phyloP scores from a whole-genome alignment of 345 rosid species.

The Melaleuca alternifolia region DNA sequence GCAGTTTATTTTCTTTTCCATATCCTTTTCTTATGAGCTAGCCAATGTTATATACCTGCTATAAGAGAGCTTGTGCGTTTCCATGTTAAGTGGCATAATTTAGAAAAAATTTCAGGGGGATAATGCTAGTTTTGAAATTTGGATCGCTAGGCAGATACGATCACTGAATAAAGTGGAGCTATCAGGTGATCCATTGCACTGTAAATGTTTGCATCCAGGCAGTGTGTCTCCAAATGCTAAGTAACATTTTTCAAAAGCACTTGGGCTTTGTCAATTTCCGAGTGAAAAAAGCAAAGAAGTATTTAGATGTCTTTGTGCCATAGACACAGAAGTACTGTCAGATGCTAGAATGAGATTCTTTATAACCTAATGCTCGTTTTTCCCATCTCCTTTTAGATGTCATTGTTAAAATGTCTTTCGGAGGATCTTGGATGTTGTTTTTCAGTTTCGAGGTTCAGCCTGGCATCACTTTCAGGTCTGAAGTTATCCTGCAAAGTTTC shows the following conservation, averaged over 20 bases:
- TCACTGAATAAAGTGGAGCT: neutral
- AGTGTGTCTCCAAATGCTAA: neutral
- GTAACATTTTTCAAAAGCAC: neutral
- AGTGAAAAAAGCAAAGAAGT: neutral
- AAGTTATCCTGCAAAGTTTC: neutral
- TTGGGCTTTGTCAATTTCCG: neutral
- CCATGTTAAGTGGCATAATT: neutral
- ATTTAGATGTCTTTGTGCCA: neutral
- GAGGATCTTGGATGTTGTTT: neutral
- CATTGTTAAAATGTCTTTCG: neutral
- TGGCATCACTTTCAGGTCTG: neutral
- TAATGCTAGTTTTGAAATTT: neutral
- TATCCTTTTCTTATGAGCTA: neutral
- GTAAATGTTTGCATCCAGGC: no score
- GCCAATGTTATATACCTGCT: neutral
- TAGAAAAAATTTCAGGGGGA: accelerated
- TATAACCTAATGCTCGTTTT: neutral
- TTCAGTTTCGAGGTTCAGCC: neutral
- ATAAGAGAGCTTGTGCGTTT: neutral
- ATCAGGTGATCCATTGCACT: neutral
- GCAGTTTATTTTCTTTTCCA: neutral
- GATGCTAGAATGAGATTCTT: neutral
- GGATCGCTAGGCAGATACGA: neutral
- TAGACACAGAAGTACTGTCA: neutral
- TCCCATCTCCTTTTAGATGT: neutral